A percentile compares a stretch with the other conserved stretches of the same genome.
These are phyloP conservation scores for Coemansia sp. DNA, from an alignment of 192 early-diverging fungal genomes.

Conservation along the genomic window DNA sequence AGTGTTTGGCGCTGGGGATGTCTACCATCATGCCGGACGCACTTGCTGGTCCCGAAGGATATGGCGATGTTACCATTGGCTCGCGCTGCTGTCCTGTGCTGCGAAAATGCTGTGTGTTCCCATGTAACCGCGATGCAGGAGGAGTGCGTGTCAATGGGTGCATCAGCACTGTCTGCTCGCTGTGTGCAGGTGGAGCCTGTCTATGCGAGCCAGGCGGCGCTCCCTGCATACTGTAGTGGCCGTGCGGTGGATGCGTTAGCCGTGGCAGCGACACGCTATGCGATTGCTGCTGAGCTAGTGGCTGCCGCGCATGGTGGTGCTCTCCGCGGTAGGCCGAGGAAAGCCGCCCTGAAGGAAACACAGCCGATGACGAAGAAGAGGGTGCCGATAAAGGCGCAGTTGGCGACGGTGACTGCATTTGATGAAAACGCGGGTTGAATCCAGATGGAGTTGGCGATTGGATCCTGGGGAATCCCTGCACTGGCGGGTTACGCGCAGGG, in stretches of 20 bases:
- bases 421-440: conserved; percentile 6
- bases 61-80: conserved; percentile 15
- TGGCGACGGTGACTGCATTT: conserved; percentile 11
- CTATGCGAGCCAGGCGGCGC: conserved; percentile 18
- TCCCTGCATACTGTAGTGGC: conserved; percentile 16
- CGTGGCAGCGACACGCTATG: conserved; percentile 10
- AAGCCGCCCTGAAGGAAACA: conserved; percentile 14
- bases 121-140: not conserved
- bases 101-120: conserved; percentile 4
- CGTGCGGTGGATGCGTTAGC: conserved; percentile 8
- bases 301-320: conserved; percentile 5
- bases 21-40: conserved; percentile 18
- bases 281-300: not conserved
- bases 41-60: conserved; percentile 7
- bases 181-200: conserved; percentile 7
- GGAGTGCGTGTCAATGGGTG: conserved; percentile 22
- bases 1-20: conserved; percentile 26
- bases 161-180: conserved; percentile 14
- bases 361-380: conserved; percentile 9
- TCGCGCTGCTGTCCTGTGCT: conserved; percentile 2
- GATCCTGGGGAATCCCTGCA: conserved; percentile 10
- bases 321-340: conserved; percentile 9
- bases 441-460: conserved; percentile 12
- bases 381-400: conserved; percentile 26
- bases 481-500: not conserved